These are phyloP conservation scores for Acanthamoeba lenticulata DNA, from an alignment of 208 protist genomes.

Conservation along the genomic window DNA sequence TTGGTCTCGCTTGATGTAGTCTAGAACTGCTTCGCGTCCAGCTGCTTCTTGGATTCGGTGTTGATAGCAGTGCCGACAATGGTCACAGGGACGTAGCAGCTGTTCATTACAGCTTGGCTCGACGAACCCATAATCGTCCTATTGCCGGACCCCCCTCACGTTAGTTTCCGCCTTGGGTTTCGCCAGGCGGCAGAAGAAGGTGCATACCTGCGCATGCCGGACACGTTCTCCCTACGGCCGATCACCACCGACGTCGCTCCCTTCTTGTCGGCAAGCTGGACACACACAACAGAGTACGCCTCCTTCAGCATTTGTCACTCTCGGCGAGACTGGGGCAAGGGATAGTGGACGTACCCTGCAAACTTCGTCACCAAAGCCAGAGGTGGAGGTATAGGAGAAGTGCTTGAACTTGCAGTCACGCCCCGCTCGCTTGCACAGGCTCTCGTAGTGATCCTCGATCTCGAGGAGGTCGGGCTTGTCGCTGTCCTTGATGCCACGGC, in stretches of 20 bases:
- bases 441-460: constrained; percentile 15
- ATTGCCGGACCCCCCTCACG: neutral
- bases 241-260: neutral
- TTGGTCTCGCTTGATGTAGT: too few relatives aligned
- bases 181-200: neutral
- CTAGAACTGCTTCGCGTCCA: too few relatives aligned
- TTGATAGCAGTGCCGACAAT: constrained; percentile 14
- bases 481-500: neutral
- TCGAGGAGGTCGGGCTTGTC: constrained; percentile 7
- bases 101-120: constrained; percentile 22
- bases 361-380: neutral
- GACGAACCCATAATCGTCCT: constrained; percentile 20
- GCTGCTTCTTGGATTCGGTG: too few relatives aligned
- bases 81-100: constrained; percentile 39
- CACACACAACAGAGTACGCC: neutral
- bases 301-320: neutral
- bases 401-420: constrained; percentile 56
- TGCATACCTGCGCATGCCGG: neutral
- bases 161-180: neutral
- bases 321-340: neutral
- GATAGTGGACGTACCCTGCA: neutral
- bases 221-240: constrained; percentile 9
- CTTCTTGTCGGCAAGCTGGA: constrained; percentile 16
- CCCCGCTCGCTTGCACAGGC: neutral
- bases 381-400: neutral